Evolutionary conservation across 768 basidiomycete species (phyloP), one percentile per base, ranked within the genome.

Genomic region (Clitopilus hobsonii): DNA sequence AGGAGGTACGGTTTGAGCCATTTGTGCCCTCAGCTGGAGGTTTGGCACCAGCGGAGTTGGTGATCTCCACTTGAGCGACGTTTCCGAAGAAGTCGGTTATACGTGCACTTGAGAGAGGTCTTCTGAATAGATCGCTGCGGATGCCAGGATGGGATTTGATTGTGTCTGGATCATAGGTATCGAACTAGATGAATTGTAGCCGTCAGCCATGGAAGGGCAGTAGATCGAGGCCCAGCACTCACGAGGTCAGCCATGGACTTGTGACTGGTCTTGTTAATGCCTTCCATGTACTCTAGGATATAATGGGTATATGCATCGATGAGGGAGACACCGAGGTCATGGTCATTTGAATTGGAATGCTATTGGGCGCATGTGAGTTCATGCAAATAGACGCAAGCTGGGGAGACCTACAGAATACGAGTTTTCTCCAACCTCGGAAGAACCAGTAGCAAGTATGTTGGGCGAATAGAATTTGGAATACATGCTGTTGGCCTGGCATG

Each of bases 401-500:
- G 18, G 11, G 41, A 18, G 47, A 68, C 88, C 41, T 54, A 94
- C 95, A 6, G 96, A 97, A 65, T 95, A 98, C 0, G 94, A 97
- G 65, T 87, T 97, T 70, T 98, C 89, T 36, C 81, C 88, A 24
- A 95, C 72, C 51, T 81, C 71, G 7, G 92, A 91, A 0, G 91
- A 94, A 0, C 93, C 95, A 0, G 93, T 94, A 0, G 95, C 92
- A 2, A 96, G 81, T 50, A 98, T 87, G 61, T 95, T 92, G 0
- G 94, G 94, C 1, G 93, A 94, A 69, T 95, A 95, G 61, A 96
- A 83, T 65, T 94, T 90, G 51, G 87, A 85, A 65, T 91, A 98
- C 86, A 99, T 87, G 3, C 91, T 92, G 66, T 93, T 96, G 24
- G 96, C 97, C 70, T 99, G 94, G 66, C 96, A 99, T 0, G 96